Conservation (phyloP, 2,329 filamentous ascomycete genomes). For the Talaromyces sp. region DNA sequence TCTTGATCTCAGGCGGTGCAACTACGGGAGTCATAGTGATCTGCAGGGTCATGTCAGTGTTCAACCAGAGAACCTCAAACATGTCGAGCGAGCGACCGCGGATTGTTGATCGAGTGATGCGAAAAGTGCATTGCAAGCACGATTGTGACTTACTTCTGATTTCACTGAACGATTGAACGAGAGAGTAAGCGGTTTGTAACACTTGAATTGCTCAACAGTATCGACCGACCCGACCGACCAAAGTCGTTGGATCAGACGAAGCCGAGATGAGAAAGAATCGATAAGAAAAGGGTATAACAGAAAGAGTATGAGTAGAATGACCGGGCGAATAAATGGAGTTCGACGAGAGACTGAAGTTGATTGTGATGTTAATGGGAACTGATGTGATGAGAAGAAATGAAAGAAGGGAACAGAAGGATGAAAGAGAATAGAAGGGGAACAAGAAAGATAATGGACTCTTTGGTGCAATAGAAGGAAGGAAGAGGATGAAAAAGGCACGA, state of each 20-base stretch:
- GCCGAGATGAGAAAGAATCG: slow-evolving; percentile 3
- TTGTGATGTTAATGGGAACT: slow-evolving; percentile 32
- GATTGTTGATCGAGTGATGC: no score
- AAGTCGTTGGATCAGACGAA: background rate
- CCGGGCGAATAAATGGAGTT: slow-evolving; percentile 53
- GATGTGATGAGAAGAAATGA: slow-evolving; percentile 29
- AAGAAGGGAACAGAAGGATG: slow-evolving; percentile 19
- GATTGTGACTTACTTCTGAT: background rate
- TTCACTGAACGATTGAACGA: slow-evolving; percentile 3
- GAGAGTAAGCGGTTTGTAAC: background rate
- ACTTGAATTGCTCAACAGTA: background rate
- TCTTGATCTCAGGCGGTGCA: slow-evolving; percentile 13
- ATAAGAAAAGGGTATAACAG: slow-evolving; percentile 18
- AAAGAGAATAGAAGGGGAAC: slow-evolving; percentile 20
- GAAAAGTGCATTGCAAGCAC: background rate
- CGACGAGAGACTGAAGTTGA: slow-evolving; percentile 53
- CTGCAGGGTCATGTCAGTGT: slow-evolving; percentile 5
- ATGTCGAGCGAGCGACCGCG: background rate
- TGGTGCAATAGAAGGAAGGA: slow-evolving; percentile 14
- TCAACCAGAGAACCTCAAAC: background rate
- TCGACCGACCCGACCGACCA: background rate
- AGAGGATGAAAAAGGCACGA: slow-evolving; percentile 20
- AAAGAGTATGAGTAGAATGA: slow-evolving; percentile 31
- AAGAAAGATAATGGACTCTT: slow-evolving; percentile 16
- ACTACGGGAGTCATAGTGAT: slow-evolving; percentile 14